Evolutionary conservation across 2,329 filamentous ascomycete species (phyloP), one percentile per base, ranked within the genome.

Genomic region (Raffaelea albimanens): DNA sequence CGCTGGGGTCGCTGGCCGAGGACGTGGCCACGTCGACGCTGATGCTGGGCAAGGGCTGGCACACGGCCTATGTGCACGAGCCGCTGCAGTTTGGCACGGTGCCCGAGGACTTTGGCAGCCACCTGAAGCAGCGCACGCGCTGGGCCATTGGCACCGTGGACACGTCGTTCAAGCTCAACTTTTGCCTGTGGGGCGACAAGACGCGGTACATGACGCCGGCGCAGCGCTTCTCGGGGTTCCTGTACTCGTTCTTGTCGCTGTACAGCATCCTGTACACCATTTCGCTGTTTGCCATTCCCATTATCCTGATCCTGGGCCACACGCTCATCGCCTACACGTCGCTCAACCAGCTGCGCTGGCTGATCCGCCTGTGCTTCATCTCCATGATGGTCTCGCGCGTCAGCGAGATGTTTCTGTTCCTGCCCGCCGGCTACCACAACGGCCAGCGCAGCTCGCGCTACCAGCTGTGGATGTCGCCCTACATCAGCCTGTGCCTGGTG

Each of bases 401-500:
- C 1, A 75, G 70, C 59, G 76, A 80, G 57, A 70, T 75, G 50
- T 64, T 72, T n/a, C 67, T 77, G n/a, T 80, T 72, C 58, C 67
- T 78, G 13, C 76, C 77, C 0, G 69, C 75, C 2, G 76, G 78
- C 19, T 80, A 80, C 56, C 71, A 77, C 57, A 75, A 74, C 11
- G 76, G 75, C 4, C 75, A 78, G 59, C 68, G 76, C 46, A 75
- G 75, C 36, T 68, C 70, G 2, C 67, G 75, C 4, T 73, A 74
- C 52, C 73, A 78, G 59, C 64, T 81, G 23, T 82, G 78, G 76
- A 81, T 81, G 76, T 70, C 76, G 7, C 76, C 77, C 0, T 82
- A 79, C 60, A 75, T 79, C 50, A 73, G 75, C 1, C 64, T 78
- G 11, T 75, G 72, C 55, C 71, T 81, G 46, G 61, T 80, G 45